phyloP scores from a whole-genome alignment of 1,284 basidiomycete species.

The Rhodofomes roseus region DNA sequence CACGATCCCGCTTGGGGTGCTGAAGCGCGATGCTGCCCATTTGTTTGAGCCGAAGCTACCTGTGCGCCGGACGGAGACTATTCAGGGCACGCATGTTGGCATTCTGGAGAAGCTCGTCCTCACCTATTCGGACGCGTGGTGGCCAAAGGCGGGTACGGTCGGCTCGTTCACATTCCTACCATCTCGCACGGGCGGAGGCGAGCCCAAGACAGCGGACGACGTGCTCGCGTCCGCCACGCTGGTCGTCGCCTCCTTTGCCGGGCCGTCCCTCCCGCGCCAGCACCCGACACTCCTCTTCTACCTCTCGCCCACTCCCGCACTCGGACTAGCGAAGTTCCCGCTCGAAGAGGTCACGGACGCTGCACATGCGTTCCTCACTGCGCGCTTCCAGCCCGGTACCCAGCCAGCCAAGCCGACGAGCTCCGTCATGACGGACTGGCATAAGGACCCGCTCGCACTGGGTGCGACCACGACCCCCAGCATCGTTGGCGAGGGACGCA shows the following conservation, averaged over 20 bases:
- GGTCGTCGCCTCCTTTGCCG: conserved; percentile 9
- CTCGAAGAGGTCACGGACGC: conserved; percentile 6
- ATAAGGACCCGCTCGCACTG: conserved; percentile 10
- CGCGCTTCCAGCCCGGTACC: neutral
- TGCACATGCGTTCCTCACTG: conserved; percentile 9
- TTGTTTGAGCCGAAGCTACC: conserved; percentile 15
- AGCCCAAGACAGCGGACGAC: neutral
- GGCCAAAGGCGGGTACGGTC: conserved; percentile 11
- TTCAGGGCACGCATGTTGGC: conserved; percentile 14
- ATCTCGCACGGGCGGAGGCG: neutral
- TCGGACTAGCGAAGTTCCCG: neutral
- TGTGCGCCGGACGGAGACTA: conserved; percentile 6
- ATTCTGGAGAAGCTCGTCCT: conserved; percentile 15
- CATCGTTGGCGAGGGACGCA: conserved; percentile 9
- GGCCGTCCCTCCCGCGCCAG: conserved; percentile 7
- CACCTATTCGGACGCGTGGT: conserved; percentile 15
- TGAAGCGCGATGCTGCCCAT: conserved; percentile 8
- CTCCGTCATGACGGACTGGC: conserved; percentile 9
- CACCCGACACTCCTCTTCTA: conserved; percentile 13
- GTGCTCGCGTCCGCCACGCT: conserved; percentile 7
- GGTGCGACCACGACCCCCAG: conserved; percentile 15
- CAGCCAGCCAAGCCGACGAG: neutral
- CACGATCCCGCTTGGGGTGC: conserved; percentile 19
- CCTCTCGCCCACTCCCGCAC: conserved; percentile 8
- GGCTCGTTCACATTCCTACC: conserved; percentile 11